Evolutionary conservation across 768 basidiomycete species (phyloP), one percentile per base, ranked within the genome.

Genomic region (Auriscalpium vulgare): DNA sequence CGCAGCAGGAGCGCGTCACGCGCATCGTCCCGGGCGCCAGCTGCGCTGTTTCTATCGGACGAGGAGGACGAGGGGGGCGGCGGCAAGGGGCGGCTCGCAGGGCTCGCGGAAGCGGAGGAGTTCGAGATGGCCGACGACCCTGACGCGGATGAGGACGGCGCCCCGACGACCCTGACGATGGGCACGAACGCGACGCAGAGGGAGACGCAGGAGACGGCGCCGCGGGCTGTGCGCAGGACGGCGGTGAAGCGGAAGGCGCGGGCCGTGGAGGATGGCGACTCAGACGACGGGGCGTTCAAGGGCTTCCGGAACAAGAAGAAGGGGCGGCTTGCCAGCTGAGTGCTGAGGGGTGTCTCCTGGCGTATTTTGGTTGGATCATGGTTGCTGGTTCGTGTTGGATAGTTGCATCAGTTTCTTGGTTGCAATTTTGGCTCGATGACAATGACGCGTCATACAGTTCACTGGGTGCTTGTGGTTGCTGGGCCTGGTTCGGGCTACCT

Each of bases 211-310:
- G 55, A 54, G 11, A 49, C 35, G 13, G 58, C 54, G 4, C 37
- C 49, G 19, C 65, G 63, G 21, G 54, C 54, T 17, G 40, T 17
- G 14, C 40, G 40, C 40, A 59, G 61, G 52, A 55, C 67, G 3
- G 51, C 50, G 56, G 49, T 51, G 51, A 53, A 53, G 54, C 61
- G 50, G 4, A 53, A 51, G 35, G 44, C 48, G 17, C 53, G 51
- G 13, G 61, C 62, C 10, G 68, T 81, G 40, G 71, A 72, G 7
- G 81, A 82, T 52, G 83, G 84, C 62, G 85, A 85, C 65, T 85
- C 83, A 10, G 86, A 87, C 62, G 82, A 86, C 6, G 78, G 75
- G 16, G 78, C 81, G 23, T 87, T 87, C 70, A 79, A 77, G 60
- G 84, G 85, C 14, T 85, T 84, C 60, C 68, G 72, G 62, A 50